Evolutionary conservation across 257 asterid species (phyloP).

Genomic region (Cinchona pubescens): DNA sequence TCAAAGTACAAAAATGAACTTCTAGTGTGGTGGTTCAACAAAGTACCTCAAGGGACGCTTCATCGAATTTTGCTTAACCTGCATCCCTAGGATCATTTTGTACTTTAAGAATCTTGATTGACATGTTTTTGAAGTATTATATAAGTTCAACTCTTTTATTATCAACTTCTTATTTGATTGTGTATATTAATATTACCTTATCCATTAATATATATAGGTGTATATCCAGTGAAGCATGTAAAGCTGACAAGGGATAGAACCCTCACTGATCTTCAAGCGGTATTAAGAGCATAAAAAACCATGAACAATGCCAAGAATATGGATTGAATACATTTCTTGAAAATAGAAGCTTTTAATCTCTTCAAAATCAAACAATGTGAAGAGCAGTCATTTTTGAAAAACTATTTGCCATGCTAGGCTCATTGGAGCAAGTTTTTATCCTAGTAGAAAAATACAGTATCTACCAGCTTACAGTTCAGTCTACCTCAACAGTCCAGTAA

Average conservation of each 20-base stretch:
- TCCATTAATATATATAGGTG: too few species aligned
- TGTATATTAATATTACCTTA: too few species aligned
- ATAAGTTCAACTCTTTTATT: too few species aligned
- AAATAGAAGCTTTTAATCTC: background rate
- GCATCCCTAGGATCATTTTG: background rate
- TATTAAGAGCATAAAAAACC: too few species aligned
- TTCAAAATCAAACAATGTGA: background rate
- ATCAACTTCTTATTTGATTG: too few species aligned
- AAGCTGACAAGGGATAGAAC: too few species aligned
- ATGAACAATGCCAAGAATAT: too few species aligned
- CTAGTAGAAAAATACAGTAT: conserved; percentile 7
- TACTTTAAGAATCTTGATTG: background rate
- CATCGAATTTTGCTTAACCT: background rate
- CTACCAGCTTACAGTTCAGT: background rate
- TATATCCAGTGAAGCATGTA: too few species aligned
- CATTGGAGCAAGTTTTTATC: conserved; percentile 12
- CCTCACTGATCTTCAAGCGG: too few species aligned
- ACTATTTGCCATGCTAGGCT: conserved; percentile 14
- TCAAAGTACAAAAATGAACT: background rate
- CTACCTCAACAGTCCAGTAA: background rate
- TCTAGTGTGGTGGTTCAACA: background rate
- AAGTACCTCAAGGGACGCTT: background rate
- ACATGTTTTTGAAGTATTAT: too few species aligned
- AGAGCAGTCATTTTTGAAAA: conserved; percentile 17
- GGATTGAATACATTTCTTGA: background rate